Evolutionary conservation across 2,329 filamentous ascomycete species (phyloP).

Genomic region (Colletotrichum euphorbiae): DNA sequence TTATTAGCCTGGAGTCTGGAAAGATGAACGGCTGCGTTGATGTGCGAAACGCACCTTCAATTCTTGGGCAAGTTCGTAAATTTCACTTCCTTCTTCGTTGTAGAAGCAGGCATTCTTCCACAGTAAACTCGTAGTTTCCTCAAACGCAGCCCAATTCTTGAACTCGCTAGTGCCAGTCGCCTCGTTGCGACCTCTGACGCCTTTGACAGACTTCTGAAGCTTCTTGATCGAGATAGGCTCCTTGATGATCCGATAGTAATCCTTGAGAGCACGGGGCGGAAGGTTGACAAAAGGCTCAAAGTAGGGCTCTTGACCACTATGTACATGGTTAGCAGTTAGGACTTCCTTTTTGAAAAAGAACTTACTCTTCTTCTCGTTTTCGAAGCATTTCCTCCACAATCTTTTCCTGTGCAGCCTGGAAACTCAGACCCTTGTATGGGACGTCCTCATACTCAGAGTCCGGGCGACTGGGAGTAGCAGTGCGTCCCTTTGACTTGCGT

Average conservation of each 20-base stretch:
- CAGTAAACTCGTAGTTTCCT: conserved; percentile 81
- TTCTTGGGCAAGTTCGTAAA: conserved; percentile 80
- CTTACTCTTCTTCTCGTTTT: conserved; percentile 73
- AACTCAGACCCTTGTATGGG: conserved; percentile 77
- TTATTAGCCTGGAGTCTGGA: conserved; percentile 15
- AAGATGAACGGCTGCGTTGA: not conserved
- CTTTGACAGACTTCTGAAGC: conserved; percentile 81
- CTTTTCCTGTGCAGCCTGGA: conserved; percentile 89
- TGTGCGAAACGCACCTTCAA: conserved; percentile 71
- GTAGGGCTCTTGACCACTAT: conserved; percentile 75
- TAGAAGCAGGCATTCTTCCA: conserved; percentile 92
- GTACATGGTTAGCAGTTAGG: conserved; percentile 18
- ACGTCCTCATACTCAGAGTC: conserved; percentile 67
- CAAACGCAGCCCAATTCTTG: conserved; percentile 85
- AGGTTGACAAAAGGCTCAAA: conserved; percentile 82
- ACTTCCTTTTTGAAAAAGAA: conserved; percentile 3
- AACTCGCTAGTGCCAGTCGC: conserved; percentile 75
- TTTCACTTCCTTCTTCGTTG: conserved; percentile 92
- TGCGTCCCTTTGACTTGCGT: conserved; percentile 46
- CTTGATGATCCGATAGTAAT: conserved; percentile 88
- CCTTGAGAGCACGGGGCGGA: conserved; percentile 79
- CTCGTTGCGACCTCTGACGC: conserved; percentile 75
- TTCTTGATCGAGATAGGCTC: conserved; percentile 83
- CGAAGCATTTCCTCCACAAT: conserved; percentile 81
- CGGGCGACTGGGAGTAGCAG: conserved; percentile 55